A percentile compares a stretch with the other conserved stretches of the same genome.
Conservation (phyloP, 2,329 filamentous ascomycete species). For the Trichoderma breve region DNA sequence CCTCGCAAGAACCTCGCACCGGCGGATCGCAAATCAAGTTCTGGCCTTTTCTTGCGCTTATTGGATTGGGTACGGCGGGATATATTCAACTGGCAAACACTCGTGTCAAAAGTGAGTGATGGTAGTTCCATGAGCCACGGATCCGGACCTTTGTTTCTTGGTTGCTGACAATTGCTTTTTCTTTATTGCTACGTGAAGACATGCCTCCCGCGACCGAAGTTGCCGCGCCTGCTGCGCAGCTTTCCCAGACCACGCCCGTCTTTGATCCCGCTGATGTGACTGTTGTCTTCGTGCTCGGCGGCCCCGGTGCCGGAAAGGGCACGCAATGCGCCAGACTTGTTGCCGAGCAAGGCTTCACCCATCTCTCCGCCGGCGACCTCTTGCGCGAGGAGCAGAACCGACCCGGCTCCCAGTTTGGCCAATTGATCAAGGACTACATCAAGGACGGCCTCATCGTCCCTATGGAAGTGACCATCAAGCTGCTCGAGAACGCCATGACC, state of each 20-base stretch:
- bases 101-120: slow-evolving; percentile 28
- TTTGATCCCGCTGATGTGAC: slow-evolving; percentile 77
- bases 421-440: slow-evolving; percentile 91
- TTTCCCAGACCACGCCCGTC: slow-evolving; percentile 58
- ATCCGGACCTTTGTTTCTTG: background rate
- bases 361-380: slow-evolving; percentile 90
- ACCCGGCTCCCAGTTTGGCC: slow-evolving; percentile 80
- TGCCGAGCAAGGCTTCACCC: slow-evolving; percentile 82
- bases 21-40: slow-evolving; percentile 48
- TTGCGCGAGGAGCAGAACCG: slow-evolving; percentile 91
- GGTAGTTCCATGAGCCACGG: background rate
- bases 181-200: slow-evolving; percentile 29
- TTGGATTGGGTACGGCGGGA: slow-evolving; percentile 47
- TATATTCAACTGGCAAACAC: slow-evolving; percentile 52
- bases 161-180: background rate
- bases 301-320: slow-evolving; percentile 92
- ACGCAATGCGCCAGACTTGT: slow-evolving; percentile 93
- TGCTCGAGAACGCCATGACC: slow-evolving; percentile 92
- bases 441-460: slow-evolving; percentile 93
- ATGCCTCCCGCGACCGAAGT: slow-evolving; percentile 40
- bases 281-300: slow-evolving; percentile 95
- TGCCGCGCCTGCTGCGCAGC: slow-evolving; percentile 41
- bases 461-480: slow-evolving; percentile 95
- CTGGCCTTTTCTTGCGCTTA: slow-evolving; percentile 55
- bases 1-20: slow-evolving; percentile 39